Conservation (phyloP, 2,329 filamentous ascomycete species). For the Ambrosiella beaveri region DNA sequence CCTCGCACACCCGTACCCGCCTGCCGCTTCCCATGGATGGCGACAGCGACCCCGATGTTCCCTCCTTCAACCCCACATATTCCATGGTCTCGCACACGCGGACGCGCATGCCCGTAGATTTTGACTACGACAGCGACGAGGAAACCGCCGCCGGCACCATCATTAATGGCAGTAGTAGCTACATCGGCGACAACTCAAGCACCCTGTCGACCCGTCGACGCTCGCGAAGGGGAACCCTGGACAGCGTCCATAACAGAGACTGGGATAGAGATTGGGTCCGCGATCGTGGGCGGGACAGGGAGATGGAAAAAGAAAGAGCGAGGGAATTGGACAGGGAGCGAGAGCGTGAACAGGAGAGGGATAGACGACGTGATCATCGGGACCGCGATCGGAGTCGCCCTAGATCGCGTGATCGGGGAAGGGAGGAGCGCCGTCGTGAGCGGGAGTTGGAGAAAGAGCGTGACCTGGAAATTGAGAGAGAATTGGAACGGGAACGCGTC, state of each 20-base stretch:
- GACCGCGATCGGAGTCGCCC: not conserved
- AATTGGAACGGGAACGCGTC: not conserved
- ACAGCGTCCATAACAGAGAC: not conserved
- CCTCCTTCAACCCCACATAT: conserved; percentile 3
- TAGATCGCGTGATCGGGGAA: not conserved
- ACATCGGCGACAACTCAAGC: conserved; percentile 7
- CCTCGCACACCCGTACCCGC: conserved; percentile 8
- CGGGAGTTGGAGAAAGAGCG: conserved; percentile 2
- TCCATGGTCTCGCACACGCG: conserved; percentile 12
- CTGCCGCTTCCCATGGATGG: conserved; percentile 8
- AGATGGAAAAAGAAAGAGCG: not conserved
- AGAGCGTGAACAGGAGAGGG: not conserved
- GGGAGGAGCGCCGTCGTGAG: not conserved
- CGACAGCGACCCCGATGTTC: conserved; percentile 10
- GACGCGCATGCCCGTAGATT: conserved; percentile 9
- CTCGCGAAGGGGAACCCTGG: not conserved
- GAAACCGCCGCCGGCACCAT: conserved; percentile 7
- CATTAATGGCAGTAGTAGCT: conserved; percentile 3
- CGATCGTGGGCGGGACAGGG: not conserved
- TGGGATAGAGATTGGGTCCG: not conserved
- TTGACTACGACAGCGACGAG: conserved; percentile 11
- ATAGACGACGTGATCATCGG: not conserved
- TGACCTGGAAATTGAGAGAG: not conserved
- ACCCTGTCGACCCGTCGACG: conserved; percentile 3
- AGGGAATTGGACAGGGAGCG: not conserved